Base-by-base conservation (phyloP, 2,329 filamentous ascomycete species). In the Colletotrichum endophyticum region DNA sequence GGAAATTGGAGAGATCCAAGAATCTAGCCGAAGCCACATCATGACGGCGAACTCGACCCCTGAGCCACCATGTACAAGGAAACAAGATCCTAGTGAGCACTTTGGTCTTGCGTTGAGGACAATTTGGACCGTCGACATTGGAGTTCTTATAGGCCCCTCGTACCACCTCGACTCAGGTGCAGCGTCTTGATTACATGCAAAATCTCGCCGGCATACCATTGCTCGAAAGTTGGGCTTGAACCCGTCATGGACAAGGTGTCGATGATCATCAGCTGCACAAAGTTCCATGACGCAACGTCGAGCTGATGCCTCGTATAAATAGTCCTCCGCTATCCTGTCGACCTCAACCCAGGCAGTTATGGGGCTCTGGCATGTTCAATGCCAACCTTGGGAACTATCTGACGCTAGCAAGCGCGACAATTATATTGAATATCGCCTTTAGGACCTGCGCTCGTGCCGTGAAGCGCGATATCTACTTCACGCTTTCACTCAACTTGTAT, bases 211-310 rank as follows among this genome's bases (percentile, higher is more conserved):
- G n/a, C n/a, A n/a, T n/a, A n/a, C n/a, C n/a, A n/a, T n/a, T n/a
- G n/a, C n/a, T n/a, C n/a, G n/a, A n/a, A n/a, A n/a, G n/a, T n/a
- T 36, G 19, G 11, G 8, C 11, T 53, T 53, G 39, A n/a, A 44
- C 8, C 39, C 3, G 22, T 3, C n/a, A 2, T 22, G n/a, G 5
- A 2, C 44, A 6, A 53, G n/a, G 6, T 22, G n/a, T 53, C 12
- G 11, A 0, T 49, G 19, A 49, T 22, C 6, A 53, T 4, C 1
- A 53, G 44, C 44, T 3, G 44, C 44, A 2, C 11, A 53, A 36
- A 53, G 12, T 0, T 1, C 4, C 44, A 7, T 22, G 12, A 0
- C 2, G 11, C 11, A 53, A 13, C 4, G 44, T 53, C 4, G n/a
- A 53, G 44, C n/a, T 25, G 44, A 53, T 25, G n/a, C n/a, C 2